Conservation (phyloP, 1,284 basidiomycete species). For the Heterobasidion annosum region DNA sequence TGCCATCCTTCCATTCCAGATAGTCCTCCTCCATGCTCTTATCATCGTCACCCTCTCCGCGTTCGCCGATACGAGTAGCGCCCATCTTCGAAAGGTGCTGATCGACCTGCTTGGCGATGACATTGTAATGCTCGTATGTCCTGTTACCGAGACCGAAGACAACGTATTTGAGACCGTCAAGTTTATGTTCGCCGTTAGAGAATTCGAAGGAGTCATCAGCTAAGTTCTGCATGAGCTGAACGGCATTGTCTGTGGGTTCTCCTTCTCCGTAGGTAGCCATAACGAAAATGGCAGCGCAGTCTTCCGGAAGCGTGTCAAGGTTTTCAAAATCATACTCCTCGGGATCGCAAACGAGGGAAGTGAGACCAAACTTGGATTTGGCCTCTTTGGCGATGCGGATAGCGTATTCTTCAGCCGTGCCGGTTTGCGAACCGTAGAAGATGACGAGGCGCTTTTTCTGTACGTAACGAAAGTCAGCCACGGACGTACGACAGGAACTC, state of each 20-base stretch:
- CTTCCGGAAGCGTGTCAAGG: slow-evolving; percentile 84
- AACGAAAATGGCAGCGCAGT: slow-evolving; percentile 86
- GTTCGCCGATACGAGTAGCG: slow-evolving; percentile 79
- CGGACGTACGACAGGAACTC: background rate
- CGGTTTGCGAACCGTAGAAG: slow-evolving; percentile 95
- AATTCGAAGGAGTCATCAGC: slow-evolving; percentile 84
- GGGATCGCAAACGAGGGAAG: slow-evolving; percentile 90
- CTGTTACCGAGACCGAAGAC: slow-evolving; percentile 93
- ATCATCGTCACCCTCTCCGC: slow-evolving; percentile 97
- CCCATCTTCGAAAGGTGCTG: slow-evolving; percentile 71
- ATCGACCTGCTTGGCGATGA: slow-evolving; percentile 81
- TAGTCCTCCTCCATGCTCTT: slow-evolving; percentile 99
- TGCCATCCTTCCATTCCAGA: slow-evolving; percentile 97
- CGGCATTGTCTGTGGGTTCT: slow-evolving; percentile 98
- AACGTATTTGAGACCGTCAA: slow-evolving; percentile 90
- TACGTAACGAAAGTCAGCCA: slow-evolving; percentile 4
- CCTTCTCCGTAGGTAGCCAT: slow-evolving; percentile 99
- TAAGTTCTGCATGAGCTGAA: slow-evolving; percentile 88
- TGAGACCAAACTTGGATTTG: slow-evolving; percentile 88
- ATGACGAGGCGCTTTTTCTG: slow-evolving; percentile 94
- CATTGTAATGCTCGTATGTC: slow-evolving; percentile 95
- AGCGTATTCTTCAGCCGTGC: slow-evolving; percentile 93
- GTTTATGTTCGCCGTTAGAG: slow-evolving; percentile 66
- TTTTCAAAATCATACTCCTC: slow-evolving; percentile 98
- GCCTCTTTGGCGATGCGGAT: slow-evolving; percentile 91